These are phyloP conservation scores for Neopestalotiopsis sp. DNA, from an alignment of 2,329 filamentous ascomycete species.

Conservation along the genomic window DNA sequence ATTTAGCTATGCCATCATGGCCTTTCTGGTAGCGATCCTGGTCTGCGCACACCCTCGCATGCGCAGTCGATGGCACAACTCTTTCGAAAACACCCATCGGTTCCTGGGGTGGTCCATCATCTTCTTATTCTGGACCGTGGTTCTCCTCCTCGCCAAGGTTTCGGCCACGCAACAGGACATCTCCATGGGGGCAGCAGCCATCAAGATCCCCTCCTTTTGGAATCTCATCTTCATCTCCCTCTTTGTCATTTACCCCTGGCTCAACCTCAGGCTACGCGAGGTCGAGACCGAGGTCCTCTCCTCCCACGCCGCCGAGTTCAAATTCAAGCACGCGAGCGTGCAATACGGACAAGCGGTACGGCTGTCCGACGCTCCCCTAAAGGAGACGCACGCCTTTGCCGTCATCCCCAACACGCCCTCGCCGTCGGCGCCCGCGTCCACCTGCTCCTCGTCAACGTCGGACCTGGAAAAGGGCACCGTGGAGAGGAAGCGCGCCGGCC, in stretches of 20 bases:
- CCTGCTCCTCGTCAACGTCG: neutral
- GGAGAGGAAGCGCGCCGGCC: neutral
- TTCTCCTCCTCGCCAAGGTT: slow-evolving; percentile 43
- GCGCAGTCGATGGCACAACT: slow-evolving; percentile 56
- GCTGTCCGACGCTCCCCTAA: slow-evolving; percentile 57
- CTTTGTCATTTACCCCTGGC: slow-evolving; percentile 66
- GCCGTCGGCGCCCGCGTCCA: slow-evolving; percentile 10
- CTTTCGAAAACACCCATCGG: slow-evolving; percentile 63
- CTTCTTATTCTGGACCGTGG: slow-evolving; percentile 55
- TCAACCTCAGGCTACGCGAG: slow-evolving; percentile 61
- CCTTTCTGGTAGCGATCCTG: slow-evolving; percentile 54
- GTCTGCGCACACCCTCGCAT: slow-evolving; percentile 57
- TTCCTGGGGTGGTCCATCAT: slow-evolving; percentile 62
- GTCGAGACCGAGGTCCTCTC: slow-evolving; percentile 66
- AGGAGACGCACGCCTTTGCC: slow-evolving; percentile 69
- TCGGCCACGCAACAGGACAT: slow-evolving; percentile 37
- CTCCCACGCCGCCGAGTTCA: slow-evolving; percentile 63
- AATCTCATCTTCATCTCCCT: slow-evolving; percentile 60
- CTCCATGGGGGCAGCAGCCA: slow-evolving; percentile 39
- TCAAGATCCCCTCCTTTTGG: slow-evolving; percentile 57
- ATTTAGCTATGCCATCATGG: slow-evolving; percentile 53
- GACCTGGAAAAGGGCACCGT: neutral
- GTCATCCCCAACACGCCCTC: slow-evolving; percentile 53
- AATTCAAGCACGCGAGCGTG: slow-evolving; percentile 58
- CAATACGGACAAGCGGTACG: slow-evolving; percentile 55